Conservation (phyloP, 2,329 filamentous ascomycete species). For the Beauveria rudraprayagi region DNA sequence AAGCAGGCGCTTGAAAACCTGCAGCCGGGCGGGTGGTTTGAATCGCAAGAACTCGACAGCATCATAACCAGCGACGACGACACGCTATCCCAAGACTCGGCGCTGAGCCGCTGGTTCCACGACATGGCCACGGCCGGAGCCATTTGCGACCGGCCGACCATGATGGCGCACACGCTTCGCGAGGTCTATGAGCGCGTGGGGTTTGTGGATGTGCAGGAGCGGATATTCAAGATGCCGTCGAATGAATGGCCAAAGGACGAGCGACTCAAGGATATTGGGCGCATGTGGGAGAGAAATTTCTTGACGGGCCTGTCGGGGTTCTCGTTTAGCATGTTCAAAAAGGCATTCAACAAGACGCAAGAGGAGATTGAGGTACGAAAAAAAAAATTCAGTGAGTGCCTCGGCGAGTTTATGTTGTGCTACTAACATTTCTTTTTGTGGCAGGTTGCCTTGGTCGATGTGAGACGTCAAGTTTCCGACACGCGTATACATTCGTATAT, state of each 20-base stretch:
- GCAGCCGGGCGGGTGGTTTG: conserved; percentile 45
- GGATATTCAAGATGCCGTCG: conserved; percentile 44
- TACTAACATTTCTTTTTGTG: conserved; percentile 6
- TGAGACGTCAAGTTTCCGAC: conserved; percentile 39
- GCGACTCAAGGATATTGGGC: conserved; percentile 34
- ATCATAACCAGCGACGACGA: conserved; percentile 36
- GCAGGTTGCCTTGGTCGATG: conserved; percentile 40
- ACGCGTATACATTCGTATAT: conserved; percentile 40
- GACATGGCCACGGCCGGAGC: conserved; percentile 32
- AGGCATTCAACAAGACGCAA: conserved; percentile 30
- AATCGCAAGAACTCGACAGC: conserved; percentile 41
- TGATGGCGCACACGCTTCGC: conserved; percentile 26
- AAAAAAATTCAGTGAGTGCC: too few relatives aligned
- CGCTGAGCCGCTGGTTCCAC: conserved; percentile 32
- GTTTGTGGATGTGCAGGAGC: conserved; percentile 47
- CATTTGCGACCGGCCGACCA: conserved; percentile 29
- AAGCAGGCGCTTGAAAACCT: conserved; percentile 41
- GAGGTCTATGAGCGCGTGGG: conserved; percentile 38
- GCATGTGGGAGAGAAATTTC: conserved; percentile 37
- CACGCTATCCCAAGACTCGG: conserved; percentile 30
- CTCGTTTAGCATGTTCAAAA: conserved; percentile 32
- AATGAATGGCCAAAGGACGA: conserved; percentile 45
- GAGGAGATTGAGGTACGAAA: conserved; percentile 40
- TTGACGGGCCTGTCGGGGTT: conserved; percentile 37
- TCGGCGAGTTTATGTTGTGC: not conserved